A percentile compares a stretch with the other conserved stretches of the same genome.
Conservation (phyloP, 1,284 basidiomycete genomes). For the Cryptococcus sp. region DNA sequence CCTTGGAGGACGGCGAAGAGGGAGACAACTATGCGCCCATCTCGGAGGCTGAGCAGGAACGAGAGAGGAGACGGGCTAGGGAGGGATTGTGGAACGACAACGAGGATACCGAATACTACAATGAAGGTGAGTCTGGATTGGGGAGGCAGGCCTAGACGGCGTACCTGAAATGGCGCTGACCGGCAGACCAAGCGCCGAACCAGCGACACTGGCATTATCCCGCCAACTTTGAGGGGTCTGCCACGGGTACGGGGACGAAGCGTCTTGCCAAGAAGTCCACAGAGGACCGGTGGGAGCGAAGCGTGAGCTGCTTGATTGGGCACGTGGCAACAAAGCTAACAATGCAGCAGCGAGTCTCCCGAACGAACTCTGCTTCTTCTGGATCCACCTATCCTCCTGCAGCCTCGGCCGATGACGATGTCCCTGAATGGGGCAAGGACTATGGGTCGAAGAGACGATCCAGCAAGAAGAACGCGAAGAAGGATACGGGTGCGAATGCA, state of each 20-base stretch:
- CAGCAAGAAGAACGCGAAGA: constrained; percentile 16
- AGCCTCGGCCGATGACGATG: constrained; percentile 40
- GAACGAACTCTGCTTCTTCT: constrained; percentile 14
- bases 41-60: constrained; percentile 22
- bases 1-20: constrained; percentile 70
- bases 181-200: constrained; percentile 42
- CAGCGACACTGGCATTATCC: constrained; percentile 48
- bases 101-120: constrained; percentile 45
- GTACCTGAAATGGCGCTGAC: not conserved
- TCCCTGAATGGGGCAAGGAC: constrained; percentile 48
- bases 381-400: constrained; percentile 28
- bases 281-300: constrained; percentile 36
- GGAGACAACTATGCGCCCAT: constrained; percentile 42
- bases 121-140: constrained; percentile 42
- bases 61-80: constrained; percentile 23
- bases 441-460: constrained; percentile 38
- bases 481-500: not conserved
- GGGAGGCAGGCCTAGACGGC: not conserved
- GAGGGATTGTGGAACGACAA: constrained; percentile 41
- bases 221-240: constrained; percentile 47
- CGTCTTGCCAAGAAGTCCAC: constrained; percentile 9
- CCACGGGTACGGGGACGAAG: constrained; percentile 21
- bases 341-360: constrained; percentile 10
- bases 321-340: no score
- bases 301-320: constrained; percentile 14